A percentile compares a stretch with the other conserved stretches of the same genome.
phyloP scores from a whole-genome alignment of 2,329 filamentous ascomycete species.

The Nemania sp. region DNA sequence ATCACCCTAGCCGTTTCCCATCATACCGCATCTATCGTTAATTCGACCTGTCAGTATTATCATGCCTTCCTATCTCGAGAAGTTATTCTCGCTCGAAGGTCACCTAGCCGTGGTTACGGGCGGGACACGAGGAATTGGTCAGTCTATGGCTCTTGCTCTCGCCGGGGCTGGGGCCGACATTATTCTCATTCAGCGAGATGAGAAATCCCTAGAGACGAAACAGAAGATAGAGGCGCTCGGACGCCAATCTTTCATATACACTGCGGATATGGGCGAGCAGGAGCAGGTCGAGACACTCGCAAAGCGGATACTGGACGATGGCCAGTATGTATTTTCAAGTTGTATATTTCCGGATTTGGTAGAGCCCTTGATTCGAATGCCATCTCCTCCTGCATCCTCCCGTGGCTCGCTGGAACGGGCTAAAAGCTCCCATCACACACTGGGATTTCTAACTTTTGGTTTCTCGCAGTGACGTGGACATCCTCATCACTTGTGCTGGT shows the following conservation, averaged over 20 bases:
- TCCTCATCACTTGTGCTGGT: slow-evolving; percentile 86
- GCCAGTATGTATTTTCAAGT: slow-evolving; percentile 52
- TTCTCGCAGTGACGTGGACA: slow-evolving; percentile 66
- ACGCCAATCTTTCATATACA: slow-evolving; percentile 74
- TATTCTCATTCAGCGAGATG: slow-evolving; percentile 63
- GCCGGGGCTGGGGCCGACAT: slow-evolving; percentile 68
- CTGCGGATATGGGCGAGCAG: slow-evolving; percentile 72
- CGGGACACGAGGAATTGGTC: slow-evolving; percentile 67
- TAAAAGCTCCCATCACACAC: neutral
- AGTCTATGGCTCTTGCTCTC: slow-evolving; percentile 67
- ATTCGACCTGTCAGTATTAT: neutral
- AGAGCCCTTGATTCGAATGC: neutral
- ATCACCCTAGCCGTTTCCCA: neutral
- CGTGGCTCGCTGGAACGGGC: neutral
- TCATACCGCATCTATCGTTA: neutral
- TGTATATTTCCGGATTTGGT: neutral
- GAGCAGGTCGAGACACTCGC: slow-evolving; percentile 69
- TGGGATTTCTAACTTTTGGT: neutral
- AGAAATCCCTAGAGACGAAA: slow-evolving; percentile 63
- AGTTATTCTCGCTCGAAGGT: slow-evolving; percentile 64
- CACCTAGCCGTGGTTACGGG: slow-evolving; percentile 68
- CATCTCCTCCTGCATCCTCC: neutral
- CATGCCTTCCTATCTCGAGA: slow-evolving; percentile 42
- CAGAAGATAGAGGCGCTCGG: slow-evolving; percentile 72
- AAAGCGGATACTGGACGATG: slow-evolving; percentile 70